These are phyloP conservation scores for Echinosophora koreensis DNA, from an alignment of 306 rosid species.

Conservation along the genomic window DNA sequence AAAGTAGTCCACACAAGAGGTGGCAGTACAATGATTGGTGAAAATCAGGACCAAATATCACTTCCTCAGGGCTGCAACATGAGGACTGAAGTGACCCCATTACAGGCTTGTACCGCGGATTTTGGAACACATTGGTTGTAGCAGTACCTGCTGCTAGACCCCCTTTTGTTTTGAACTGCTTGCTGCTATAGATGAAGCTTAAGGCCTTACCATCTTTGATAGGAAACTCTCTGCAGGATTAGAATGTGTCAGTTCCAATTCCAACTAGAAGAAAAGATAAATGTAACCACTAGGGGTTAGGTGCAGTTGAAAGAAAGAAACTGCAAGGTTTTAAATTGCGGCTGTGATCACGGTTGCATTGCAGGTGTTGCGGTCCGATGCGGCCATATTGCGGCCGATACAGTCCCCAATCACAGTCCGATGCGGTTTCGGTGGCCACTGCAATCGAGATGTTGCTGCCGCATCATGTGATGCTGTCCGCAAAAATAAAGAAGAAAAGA, in stretches of 20 bases:
- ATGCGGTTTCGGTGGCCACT: no score
- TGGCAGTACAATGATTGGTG: constrained; percentile 92
- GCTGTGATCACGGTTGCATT: no score
- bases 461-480: no score
- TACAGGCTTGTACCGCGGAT: constrained; percentile 43
- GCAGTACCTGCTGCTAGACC: constrained; percentile 89
- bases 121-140: constrained; percentile 76
- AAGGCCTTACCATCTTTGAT: constrained; percentile 79
- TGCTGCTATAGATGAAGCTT: constrained; percentile 82
- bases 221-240: constrained; percentile 73
- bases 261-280: constrained; percentile 35
- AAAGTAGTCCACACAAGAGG: constrained; percentile 83
- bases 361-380: no score
- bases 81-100: constrained; percentile 68
- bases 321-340: no score
- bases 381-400: no score
- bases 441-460: no score
- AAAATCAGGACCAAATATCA: constrained; percentile 84
- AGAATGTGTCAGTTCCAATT: background rate
- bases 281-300: background rate
- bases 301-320: background rate
- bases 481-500: background rate
- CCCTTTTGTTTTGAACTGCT: constrained; percentile 72
- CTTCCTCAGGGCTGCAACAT: constrained; percentile 85
- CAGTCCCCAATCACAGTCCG: no score